Evolutionary conservation across 192 early-diverging fungal genomes (phyloP), one percentile per base, ranked within the genome.

Genomic region (Mortierella alpina): DNA sequence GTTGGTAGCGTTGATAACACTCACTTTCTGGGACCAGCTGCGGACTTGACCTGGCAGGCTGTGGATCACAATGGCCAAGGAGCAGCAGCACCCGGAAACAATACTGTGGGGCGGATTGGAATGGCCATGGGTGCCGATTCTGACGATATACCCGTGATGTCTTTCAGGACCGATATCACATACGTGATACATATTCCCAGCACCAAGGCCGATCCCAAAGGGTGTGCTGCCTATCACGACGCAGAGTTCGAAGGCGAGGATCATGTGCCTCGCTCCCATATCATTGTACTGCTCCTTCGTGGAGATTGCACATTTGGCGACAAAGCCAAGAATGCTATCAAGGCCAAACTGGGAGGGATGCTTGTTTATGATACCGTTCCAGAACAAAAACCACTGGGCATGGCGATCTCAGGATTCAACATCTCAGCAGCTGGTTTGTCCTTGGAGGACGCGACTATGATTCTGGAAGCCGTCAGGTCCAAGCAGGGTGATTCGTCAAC

Each of bases 301-400:
- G 93, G 93, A 4, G 75, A 63, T 42, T 95, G 94, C 69, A 87
- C 85, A 1, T 93, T 93, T 76, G 84, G 71, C 7, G 85, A 86
- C 15, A 95, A 95, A 82, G 86, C 90, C 2, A 57, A 53, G 0
- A 70, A 82, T 45, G 88, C 87, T 5, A 72, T 76, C 20, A 68
- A 15, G 4, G 87, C 90, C 14, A 69, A 66, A 15, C 22, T 77
- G 1, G 93, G 93, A 12, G 93, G 92, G 1, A 72, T 87, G 47
- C 90, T 84, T 31, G 86, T 92, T 1, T 77, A 77, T 39, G 75
- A 77, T 12, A 66, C 48, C n/a, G 40, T 70, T 10, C 75, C 75
- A 7, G 67, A 77, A 41, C 75, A 77, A n/a, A 48, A 63, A 51
- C 48, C 68, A 11, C 39, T 61, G 10, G 54, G 47, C 15, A 71